These are phyloP conservation scores for Dioscorea dumetorum DNA, from an alignment of 106 monocot species.

Conservation along the genomic window DNA sequence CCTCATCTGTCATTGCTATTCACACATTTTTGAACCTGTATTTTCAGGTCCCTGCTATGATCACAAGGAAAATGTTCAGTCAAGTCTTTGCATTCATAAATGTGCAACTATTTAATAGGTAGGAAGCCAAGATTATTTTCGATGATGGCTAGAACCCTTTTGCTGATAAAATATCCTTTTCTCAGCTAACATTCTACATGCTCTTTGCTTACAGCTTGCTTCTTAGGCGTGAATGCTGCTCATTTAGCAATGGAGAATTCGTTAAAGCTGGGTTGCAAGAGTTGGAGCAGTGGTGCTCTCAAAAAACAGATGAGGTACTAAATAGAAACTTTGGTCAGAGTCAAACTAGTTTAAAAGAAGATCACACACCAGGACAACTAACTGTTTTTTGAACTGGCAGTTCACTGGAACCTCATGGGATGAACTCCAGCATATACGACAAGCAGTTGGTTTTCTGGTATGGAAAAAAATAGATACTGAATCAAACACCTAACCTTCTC, in stretches of 20 bases:
- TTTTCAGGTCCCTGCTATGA: constrained; percentile 75
- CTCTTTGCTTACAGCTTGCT: constrained; percentile 45
- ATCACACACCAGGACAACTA: no score
- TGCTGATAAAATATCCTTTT: background rate
- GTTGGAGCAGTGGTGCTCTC: constrained; percentile 75
- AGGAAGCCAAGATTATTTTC: background rate
- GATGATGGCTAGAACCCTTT: background rate
- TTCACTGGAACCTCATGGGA: constrained; percentile 81
- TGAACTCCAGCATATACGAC: constrained; percentile 83
- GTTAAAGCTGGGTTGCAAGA: constrained; percentile 93
- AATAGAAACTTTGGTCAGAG: background rate
- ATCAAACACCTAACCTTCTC: background rate
- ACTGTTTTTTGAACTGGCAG: constrained; percentile 22
- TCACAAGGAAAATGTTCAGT: constrained; percentile 75
- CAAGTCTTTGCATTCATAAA: constrained; percentile 95
- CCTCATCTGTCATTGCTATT: background rate
- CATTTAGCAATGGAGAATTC: constrained; percentile 94
- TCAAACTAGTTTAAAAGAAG: no score
- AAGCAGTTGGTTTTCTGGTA: constrained; percentile 92
- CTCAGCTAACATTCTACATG: background rate
- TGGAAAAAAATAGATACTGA: background rate
- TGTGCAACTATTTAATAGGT: constrained; percentile 97
- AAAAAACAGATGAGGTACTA: constrained; percentile 64
- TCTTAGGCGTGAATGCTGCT: constrained; percentile 94
- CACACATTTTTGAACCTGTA: constrained; percentile 1